A percentile compares a stretch with the other conserved stretches of the same genome.
phyloP scores from a whole-genome alignment of 2,329 filamentous ascomycete species.

The Botrytis tulipae region DNA sequence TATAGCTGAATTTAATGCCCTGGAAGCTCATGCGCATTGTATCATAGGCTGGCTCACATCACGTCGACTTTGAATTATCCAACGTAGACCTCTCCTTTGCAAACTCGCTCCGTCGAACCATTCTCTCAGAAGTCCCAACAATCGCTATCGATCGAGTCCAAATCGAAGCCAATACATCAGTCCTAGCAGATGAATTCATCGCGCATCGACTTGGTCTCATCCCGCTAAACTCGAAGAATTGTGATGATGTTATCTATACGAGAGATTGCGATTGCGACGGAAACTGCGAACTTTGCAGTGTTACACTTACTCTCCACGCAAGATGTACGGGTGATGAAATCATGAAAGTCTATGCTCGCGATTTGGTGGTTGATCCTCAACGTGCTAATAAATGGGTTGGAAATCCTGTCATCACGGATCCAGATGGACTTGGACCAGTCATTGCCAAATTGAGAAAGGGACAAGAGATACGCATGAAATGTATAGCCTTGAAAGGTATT shows the following conservation, averaged over 20 bases:
- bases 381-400: conserved; percentile 74
- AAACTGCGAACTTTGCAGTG: conserved; percentile 88
- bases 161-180: conserved; percentile 89
- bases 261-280: conserved; percentile 97
- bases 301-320: conserved; percentile 80
- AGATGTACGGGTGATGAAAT: conserved; percentile 82
- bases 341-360: conserved; percentile 91
- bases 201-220: conserved; percentile 88
- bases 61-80: conserved; percentile 88
- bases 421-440: conserved; percentile 75
- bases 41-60: conserved; percentile 68
- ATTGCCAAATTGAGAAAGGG: conserved; percentile 88
- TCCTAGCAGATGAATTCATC: conserved; percentile 93
- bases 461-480: conserved; percentile 86
- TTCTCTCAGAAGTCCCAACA: conserved; percentile 91
- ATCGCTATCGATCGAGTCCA: conserved; percentile 94
- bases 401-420: conserved; percentile 78
- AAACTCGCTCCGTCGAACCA: conserved; percentile 86
- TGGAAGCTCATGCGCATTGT: conserved; percentile 29
- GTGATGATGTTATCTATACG: conserved; percentile 79
- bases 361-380: conserved; percentile 70
- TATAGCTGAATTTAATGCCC: not conserved
- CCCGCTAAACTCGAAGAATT: conserved; percentile 79
- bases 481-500: conserved; percentile 96
- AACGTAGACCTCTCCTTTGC: conserved; percentile 89